Conservation (phyloP, 1,139 yeast genomes). For the Suhomyces panamericanus region DNA sequence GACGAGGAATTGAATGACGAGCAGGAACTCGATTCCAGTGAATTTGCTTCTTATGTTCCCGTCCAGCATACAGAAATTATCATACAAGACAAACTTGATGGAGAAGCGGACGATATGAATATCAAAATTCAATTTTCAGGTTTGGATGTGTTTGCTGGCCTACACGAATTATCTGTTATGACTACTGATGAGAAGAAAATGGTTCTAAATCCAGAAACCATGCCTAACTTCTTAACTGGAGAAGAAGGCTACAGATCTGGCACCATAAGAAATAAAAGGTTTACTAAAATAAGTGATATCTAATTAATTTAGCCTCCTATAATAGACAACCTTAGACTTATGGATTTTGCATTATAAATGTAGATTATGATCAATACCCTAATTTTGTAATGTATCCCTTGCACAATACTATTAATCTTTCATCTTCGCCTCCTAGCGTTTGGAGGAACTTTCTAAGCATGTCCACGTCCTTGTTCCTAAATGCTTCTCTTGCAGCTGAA, state of each 20-base stretch:
- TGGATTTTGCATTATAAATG: too few species aligned
- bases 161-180: constrained; percentile 64
- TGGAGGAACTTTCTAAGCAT: constrained; percentile 37
- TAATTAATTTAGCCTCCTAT: too few species aligned
- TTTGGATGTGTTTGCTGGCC: constrained; percentile 76
- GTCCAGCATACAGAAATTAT: constrained; percentile 51
- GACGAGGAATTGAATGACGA: constrained; percentile 23
- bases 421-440: constrained; percentile 21
- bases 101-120: constrained; percentile 18
- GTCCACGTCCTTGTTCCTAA: constrained; percentile 51
- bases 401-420: constrained; percentile 23
- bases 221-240: constrained; percentile 83
- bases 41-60: constrained; percentile 54
- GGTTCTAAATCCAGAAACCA: constrained; percentile 49
- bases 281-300: constrained; percentile 15
- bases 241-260: constrained; percentile 62
- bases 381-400: constrained; percentile 30
- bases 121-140: constrained; percentile 62
- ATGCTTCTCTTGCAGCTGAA: constrained; percentile 63
- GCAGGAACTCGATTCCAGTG: constrained; percentile 25
- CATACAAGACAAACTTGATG: constrained; percentile 29
- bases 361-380: constrained; percentile 22
- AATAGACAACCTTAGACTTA: too few species aligned
- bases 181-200: constrained; percentile 33
- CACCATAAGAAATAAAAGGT: constrained; percentile 44